Conservation (phyloP, 441 rosid genomes). For the Pelargonium citronellum region DNA sequence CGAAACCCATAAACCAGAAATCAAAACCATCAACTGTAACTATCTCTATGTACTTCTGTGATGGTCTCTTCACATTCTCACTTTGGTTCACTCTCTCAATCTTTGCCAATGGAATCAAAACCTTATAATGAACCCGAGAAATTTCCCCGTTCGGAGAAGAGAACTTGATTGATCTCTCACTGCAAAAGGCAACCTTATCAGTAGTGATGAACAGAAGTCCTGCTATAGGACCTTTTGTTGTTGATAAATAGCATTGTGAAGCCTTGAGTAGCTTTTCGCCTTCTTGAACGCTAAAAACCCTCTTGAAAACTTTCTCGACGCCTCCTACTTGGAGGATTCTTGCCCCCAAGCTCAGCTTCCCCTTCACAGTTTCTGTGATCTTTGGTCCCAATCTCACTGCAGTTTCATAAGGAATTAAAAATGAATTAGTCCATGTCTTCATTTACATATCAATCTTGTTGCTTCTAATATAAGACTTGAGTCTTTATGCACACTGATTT, state of each 20-base stretch:
- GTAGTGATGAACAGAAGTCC: slow-evolving; percentile 59
- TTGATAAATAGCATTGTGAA: slow-evolving; percentile 51
- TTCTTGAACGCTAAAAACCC: slow-evolving; percentile 36
- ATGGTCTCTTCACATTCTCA: slow-evolving; percentile 37
- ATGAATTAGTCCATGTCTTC: neutral
- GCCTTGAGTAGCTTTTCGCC: slow-evolving; percentile 44
- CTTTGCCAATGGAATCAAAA: slow-evolving; percentile 52
- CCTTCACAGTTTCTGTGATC: slow-evolving; percentile 54
- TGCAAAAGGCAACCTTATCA: slow-evolving; percentile 51
- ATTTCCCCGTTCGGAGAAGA: slow-evolving; percentile 42
- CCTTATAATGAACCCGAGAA: slow-evolving; percentile 50
- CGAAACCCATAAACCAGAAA: slow-evolving; percentile 94
- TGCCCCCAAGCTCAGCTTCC: slow-evolving; percentile 60
- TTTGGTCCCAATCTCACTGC: slow-evolving; percentile 46
- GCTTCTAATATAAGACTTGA: no score
- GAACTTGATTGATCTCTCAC: slow-evolving; percentile 51
- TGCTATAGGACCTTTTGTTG: slow-evolving; percentile 55
- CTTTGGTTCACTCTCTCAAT: slow-evolving; percentile 46
- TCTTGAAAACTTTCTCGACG: slow-evolving; percentile 42
- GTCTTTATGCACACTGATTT: no score
- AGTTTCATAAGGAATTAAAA: neutral
- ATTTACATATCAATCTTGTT: no score
- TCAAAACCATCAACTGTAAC: slow-evolving; percentile 60
- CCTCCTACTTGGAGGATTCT: slow-evolving; percentile 59
- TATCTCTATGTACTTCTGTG: slow-evolving; percentile 30